phyloP scores from a whole-genome alignment of 805 yeast genomes.

The Ogataea polymorpha region DNA sequence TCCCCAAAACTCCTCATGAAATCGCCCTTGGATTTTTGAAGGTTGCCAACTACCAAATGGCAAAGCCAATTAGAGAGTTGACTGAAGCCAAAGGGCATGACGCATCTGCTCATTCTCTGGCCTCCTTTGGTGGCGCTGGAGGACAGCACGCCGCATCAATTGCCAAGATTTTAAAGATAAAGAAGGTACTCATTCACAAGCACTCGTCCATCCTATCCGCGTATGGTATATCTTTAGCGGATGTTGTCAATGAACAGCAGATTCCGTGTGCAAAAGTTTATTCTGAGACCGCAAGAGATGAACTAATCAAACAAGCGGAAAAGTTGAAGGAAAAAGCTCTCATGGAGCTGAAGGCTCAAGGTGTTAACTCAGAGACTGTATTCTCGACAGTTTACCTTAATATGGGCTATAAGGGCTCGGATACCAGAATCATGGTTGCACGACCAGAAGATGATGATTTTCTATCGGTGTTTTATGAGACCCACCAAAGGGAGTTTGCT shows the following conservation, averaged over 20 bases:
- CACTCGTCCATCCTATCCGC: slow-evolving; percentile 44
- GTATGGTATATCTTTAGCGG: slow-evolving; percentile 68
- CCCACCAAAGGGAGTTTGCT: slow-evolving; percentile 65
- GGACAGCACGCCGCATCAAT: slow-evolving; percentile 80
- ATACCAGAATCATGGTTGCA: slow-evolving; percentile 66
- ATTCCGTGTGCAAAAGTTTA: slow-evolving; percentile 25
- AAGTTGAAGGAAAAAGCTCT: slow-evolving; percentile 13
- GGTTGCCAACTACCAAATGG: slow-evolving; percentile 82
- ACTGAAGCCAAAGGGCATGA: slow-evolving; percentile 78
- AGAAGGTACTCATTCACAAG: slow-evolving; percentile 64
- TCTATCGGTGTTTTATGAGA: slow-evolving; percentile 42
- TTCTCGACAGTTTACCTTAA: slow-evolving; percentile 47
- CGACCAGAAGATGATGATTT: slow-evolving; percentile 33
- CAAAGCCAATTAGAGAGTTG: slow-evolving; percentile 73
- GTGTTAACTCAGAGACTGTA: slow-evolving; percentile 4
- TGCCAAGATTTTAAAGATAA: slow-evolving; percentile 64
- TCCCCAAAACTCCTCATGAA: slow-evolving; percentile 51
- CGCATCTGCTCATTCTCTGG: slow-evolving; percentile 59
- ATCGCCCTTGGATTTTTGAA: slow-evolving; percentile 75
- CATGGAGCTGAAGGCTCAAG: slow-evolving; percentile 26
- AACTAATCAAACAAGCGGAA: slow-evolving; percentile 16
- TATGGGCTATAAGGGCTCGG: slow-evolving; percentile 77
- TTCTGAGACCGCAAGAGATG: slow-evolving; percentile 8
- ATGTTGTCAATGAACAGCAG: slow-evolving; percentile 32
- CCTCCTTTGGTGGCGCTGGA: slow-evolving; percentile 86